A percentile compares a stretch with the other conserved stretches of the same genome.
Conservation (phyloP, 1,139 yeast species). For the Pichia sorboxylosa region DNA sequence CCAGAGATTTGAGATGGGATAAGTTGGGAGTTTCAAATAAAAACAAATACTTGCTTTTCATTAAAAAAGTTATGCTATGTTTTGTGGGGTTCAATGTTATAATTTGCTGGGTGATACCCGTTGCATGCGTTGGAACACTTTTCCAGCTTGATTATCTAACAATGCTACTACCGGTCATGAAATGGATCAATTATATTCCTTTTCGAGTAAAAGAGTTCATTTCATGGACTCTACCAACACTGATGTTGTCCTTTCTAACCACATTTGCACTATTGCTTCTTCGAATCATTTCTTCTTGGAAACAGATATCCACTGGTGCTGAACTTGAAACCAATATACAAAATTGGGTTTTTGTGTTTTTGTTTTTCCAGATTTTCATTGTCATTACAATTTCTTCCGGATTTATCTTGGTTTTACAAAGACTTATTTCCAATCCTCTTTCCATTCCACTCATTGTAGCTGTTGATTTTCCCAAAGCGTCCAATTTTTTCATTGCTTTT, state of each 20-base stretch:
- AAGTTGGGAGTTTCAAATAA: conserved; percentile 33
- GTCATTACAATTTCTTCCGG: conserved; percentile 83
- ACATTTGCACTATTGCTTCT: conserved; percentile 43
- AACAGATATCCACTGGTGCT: conserved; percentile 44
- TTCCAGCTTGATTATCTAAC: conserved; percentile 53
- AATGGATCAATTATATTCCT: conserved; percentile 42
- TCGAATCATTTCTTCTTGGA: conserved; percentile 35
- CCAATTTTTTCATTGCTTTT: conserved; percentile 69
- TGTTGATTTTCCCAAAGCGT: conserved; percentile 64
- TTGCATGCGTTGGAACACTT: conserved; percentile 55
- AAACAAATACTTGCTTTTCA: background rate
- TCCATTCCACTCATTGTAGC: conserved; percentile 65
- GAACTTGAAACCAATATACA: conserved; percentile 51
- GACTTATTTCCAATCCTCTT: conserved; percentile 56
- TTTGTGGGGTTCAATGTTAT: conserved; percentile 35
- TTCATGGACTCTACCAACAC: conserved; percentile 49
- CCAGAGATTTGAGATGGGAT: conserved; percentile 50
- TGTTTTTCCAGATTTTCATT: conserved; percentile 70
- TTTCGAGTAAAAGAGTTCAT: conserved; percentile 37
- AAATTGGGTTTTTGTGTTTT: conserved; percentile 55
- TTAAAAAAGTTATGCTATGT: conserved; percentile 15
- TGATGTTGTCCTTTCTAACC: conserved; percentile 45
- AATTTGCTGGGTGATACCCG: conserved; percentile 57
- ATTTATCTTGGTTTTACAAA: conserved; percentile 51
- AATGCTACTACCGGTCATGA: conserved; percentile 40